A percentile compares a stretch with the other conserved stretches of the same genome.
Evolutionary conservation across 2,329 filamentous ascomycete species (phyloP).

Genomic region (Alternaria triticina): DNA sequence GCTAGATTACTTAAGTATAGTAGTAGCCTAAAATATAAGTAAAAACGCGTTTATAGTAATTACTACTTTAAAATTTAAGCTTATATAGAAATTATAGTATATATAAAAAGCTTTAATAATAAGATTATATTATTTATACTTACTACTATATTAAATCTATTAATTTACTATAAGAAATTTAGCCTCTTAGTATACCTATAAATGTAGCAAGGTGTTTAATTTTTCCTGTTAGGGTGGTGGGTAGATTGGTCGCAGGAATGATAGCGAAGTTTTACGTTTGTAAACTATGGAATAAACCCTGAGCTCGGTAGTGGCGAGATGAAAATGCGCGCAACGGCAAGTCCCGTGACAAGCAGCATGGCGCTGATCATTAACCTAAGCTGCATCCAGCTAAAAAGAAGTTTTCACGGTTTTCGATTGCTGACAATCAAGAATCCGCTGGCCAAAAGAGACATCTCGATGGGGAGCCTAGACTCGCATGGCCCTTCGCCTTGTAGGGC

Average conservation of each 20-base stretch:
- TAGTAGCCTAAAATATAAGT: no score
- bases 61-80: no score
- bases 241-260: constrained; percentile 3
- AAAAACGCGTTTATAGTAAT: no score
- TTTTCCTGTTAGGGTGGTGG: no score
- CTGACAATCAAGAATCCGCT: background rate
- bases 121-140: no score
- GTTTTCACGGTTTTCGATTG: background rate
- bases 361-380: background rate
- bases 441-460: background rate
- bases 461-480: constrained; percentile 8
- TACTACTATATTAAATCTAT: no score
- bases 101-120: no score
- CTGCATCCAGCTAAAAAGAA: constrained; percentile 1
- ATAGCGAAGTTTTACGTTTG: constrained; percentile 1
- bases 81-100: no score
- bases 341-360: background rate
- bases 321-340: background rate
- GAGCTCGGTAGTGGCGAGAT: background rate
- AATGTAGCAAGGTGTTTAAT: no score
- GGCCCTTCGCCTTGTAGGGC: background rate
- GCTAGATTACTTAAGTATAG: no score
- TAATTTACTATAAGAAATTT: no score
- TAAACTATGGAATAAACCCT: background rate
- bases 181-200: no score